Evolutionary conservation across 2,329 filamentous ascomycete species (phyloP), one percentile per base, ranked within the genome.

Genomic region (Colletotrichum sp.): DNA sequence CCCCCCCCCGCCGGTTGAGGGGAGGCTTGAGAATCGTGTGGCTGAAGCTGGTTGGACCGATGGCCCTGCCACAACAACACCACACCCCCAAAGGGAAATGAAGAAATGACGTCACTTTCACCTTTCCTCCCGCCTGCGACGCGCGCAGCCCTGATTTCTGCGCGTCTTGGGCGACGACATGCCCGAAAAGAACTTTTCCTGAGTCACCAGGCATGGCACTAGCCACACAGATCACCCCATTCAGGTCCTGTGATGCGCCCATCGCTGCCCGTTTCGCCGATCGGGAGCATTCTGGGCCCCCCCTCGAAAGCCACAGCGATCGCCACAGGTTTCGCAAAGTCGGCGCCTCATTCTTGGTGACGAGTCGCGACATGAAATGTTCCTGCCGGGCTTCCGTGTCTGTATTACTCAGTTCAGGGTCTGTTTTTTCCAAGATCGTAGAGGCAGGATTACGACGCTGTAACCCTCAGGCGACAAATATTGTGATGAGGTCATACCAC

Each of bases 31-130:
- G 66, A 51, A 51, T 47, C 21, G 62, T 73, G 68, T 73, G 68
- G 71, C 71, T 73, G 71, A 62, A 71, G 68, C 68, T 71, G 71
- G 68, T 66, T 67, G 72, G 72, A 15, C 62, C n/a, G n/a, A 51
- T 51, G 43, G 43, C 43, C 43, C 43, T 51, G 43, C n/a, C 43
- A 16, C 11, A 47, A 21, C n/a, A 13, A n/a, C 38, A 34, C 13
- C 33, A 31, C 9, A 59, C 33, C 6, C 54, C 18, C 36, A 15
- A 47, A 5, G 43, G 47, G 29, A 67, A n/a, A 54, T 67, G 33
- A 21, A 11, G 12, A 34, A 21, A 38, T 74, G 69, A 73, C 72
- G 69, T 74, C 72, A 74, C 36, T 47, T 33, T 69, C 33, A 55
- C 24, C 47, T 38, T 12, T 34, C 31, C n/a, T 21, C n/a, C 58